Evolutionary conservation across 1,284 basidiomycete species (phyloP).

Genomic region (Trichosporon faecale): DNA sequence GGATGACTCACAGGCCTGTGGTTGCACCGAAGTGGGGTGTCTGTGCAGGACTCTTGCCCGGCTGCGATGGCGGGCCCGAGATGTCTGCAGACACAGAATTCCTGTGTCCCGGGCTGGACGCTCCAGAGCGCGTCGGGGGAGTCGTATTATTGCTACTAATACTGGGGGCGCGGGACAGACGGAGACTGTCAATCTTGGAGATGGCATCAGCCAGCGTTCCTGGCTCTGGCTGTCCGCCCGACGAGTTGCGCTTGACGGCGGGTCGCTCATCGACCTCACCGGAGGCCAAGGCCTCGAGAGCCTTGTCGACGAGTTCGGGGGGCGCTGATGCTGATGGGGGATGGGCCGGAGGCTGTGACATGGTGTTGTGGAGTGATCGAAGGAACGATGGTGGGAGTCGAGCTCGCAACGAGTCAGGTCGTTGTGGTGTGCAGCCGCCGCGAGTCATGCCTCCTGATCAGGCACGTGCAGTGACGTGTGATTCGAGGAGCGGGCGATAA

Average conservation of each 20-base stretch:
- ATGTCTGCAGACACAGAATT: neutral
- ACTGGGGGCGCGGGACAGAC: constrained; percentile 35
- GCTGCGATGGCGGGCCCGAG: constrained; percentile 7
- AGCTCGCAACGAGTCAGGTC: neutral
- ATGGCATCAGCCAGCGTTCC: constrained; percentile 46
- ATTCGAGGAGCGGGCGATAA: neutral
- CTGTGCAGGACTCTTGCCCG: constrained; percentile 36
- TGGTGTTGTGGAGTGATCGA: constrained; percentile 16
- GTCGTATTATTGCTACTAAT: constrained; percentile 18
- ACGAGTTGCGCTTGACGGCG: constrained; percentile 14
- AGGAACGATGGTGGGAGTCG: neutral
- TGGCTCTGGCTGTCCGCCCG: constrained; percentile 28
- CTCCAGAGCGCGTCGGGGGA: constrained; percentile 34
- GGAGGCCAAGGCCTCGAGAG: neutral
- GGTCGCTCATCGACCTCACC: constrained; percentile 24
- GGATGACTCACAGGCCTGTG: constrained; percentile 39
- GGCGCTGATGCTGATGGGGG: constrained; percentile 10
- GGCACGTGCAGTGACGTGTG: constrained; percentile 6
- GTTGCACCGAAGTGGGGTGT: constrained; percentile 53
- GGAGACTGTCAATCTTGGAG: constrained; percentile 43
- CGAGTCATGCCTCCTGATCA: neutral
- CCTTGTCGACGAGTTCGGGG: constrained; percentile 1
- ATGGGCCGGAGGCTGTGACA: constrained; percentile 34
- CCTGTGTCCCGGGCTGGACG: constrained; percentile 34
- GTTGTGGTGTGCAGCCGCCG: neutral